These are phyloP conservation scores for Salix arbutifolia DNA, from an alignment of 345 rosid species.

Conservation along the genomic window DNA sequence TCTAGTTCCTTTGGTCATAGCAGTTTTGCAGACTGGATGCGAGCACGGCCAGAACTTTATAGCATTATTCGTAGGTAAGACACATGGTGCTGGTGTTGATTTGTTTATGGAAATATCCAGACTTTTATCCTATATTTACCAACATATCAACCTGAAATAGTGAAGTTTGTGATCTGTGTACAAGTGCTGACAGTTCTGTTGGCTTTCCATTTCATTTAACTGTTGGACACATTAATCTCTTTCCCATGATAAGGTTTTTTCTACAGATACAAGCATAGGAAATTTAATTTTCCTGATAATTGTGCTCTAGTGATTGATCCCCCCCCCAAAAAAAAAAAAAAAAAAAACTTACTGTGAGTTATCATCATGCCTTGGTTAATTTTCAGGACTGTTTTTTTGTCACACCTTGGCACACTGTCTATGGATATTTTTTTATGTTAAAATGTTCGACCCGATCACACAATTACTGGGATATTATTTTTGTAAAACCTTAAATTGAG, in stretches of 20 bases:
- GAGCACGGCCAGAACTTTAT: constrained; percentile 93
- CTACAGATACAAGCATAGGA: neutral
- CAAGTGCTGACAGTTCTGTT: neutral
- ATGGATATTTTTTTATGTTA: neutral
- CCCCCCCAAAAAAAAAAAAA: neutral
- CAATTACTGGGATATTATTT: neutral
- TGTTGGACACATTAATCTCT: neutral
- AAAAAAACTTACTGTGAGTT: neutral
- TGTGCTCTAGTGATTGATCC: neutral
- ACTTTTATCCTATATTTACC: neutral
- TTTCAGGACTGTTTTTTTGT: neutral
- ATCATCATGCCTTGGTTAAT: neutral
- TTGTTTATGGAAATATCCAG: neutral
- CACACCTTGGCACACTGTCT: neutral
- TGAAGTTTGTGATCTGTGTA: neutral
- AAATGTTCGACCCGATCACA: neutral
- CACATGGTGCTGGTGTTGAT: neutral
- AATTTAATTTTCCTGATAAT: neutral
- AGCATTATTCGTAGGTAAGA: constrained; percentile 89
- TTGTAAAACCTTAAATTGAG: neutral
- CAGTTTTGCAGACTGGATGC: constrained; percentile 98
- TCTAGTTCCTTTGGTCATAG: constrained; percentile 68
- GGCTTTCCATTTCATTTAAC: neutral
- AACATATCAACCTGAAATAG: neutral
- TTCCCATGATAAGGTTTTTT: neutral